A percentile compares a stretch with the other conserved stretches of the same genome.
Evolutionary conservation across 176 grass and related monocot genomes (phyloP).

Genomic region (Typha latifolia): DNA sequence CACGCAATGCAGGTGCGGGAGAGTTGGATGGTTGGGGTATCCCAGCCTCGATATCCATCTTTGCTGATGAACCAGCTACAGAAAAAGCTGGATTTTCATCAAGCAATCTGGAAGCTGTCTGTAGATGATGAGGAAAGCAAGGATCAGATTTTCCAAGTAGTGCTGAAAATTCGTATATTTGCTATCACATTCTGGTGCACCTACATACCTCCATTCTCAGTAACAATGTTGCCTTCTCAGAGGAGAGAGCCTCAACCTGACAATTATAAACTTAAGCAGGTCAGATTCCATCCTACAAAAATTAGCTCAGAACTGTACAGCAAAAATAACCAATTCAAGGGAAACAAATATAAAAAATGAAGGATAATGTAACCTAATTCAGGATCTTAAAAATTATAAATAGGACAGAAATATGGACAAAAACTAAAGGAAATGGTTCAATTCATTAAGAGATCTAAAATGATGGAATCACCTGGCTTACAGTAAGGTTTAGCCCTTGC

Average conservation of each 20-base stretch:
- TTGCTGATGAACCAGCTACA: conserved; percentile 19
- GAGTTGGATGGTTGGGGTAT: conserved; percentile 28
- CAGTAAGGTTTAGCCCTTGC: no score
- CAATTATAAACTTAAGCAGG: background rate
- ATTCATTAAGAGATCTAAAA: no score
- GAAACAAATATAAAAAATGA: no score
- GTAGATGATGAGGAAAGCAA: background rate
- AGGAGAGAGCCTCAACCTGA: conserved; percentile 79
- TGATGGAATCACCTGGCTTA: no score
- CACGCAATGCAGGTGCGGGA: conserved; percentile 24
- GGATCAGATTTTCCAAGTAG: background rate
- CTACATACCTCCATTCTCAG: conserved; percentile 62
- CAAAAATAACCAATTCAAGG: no score
- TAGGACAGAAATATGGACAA: no score
- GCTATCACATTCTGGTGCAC: background rate
- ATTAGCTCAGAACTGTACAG: background rate
- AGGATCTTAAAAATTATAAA: no score
- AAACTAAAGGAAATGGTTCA: no score
- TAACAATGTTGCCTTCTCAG: conserved; percentile 69
- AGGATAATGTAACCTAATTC: no score
- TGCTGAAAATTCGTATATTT: background rate
- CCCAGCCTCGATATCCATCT: conserved; percentile 58
- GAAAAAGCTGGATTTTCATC: conserved; percentile 23
- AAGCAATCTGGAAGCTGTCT: conserved; percentile 64
- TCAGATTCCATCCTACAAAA: background rate